phyloP scores from a whole-genome alignment of 345 rosid genomes.

The Pistacia atlantica region DNA sequence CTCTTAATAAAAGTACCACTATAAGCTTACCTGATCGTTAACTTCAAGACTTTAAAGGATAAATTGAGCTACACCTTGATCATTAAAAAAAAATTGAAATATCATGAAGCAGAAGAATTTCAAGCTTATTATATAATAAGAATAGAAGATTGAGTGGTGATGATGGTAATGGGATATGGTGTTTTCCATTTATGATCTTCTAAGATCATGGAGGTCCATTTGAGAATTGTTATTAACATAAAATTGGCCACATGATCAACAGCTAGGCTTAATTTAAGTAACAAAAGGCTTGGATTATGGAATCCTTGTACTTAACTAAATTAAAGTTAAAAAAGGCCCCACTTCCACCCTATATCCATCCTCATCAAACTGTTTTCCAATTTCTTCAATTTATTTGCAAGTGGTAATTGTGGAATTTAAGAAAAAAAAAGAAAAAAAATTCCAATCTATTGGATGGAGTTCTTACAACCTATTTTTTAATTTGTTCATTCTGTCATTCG shows the following conservation, averaged over 20 bases:
- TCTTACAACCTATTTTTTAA: too few species aligned
- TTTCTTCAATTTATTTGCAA: too few species aligned
- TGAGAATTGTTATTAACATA: background rate
- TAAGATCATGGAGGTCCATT: constrained; percentile 1
- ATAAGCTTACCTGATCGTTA: too few species aligned
- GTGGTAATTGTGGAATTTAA: too few species aligned
- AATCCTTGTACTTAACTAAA: background rate
- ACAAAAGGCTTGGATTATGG: background rate
- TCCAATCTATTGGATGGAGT: too few species aligned
- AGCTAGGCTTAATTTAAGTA: background rate
- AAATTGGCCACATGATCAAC: background rate
- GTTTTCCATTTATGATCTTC: background rate
- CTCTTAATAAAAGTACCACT: too few species aligned
- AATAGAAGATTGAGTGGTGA: background rate
- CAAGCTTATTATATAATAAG: background rate
- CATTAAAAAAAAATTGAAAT: too few species aligned
- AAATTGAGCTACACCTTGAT: too few species aligned
- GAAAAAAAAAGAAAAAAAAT: too few species aligned
- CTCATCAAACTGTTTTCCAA: background rate
- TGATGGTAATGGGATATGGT: constrained; percentile 1
- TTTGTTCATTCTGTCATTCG: too few species aligned
- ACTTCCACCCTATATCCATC: background rate
- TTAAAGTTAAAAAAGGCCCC: background rate
- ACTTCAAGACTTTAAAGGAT: too few species aligned
- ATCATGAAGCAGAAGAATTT: too few species aligned